Conservation (phyloP, 148 eudicot genomes). For the Camellia sinensis region DNA sequence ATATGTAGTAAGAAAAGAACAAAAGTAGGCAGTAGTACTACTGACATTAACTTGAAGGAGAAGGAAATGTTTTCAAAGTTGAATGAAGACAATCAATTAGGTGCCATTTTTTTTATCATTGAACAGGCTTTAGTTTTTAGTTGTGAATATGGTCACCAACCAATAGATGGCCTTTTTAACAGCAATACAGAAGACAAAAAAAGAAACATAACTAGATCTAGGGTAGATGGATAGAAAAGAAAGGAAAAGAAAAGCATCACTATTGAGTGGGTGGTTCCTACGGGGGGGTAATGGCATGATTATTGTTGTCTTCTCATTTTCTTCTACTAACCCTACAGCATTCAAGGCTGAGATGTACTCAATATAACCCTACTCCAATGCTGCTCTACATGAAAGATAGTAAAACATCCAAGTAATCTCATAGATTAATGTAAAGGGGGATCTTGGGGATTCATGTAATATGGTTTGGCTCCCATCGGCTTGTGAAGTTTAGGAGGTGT, state of each 20-base stretch:
- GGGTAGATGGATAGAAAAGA: neutral
- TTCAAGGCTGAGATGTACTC: neutral
- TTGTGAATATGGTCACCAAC: conserved; percentile 10
- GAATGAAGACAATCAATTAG: conserved; percentile 11
- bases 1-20: neutral
- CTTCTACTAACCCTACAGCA: neutral
- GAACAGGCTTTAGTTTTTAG: neutral
- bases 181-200: neutral
- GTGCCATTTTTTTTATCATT: conserved; percentile 13
- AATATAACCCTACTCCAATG: neutral
- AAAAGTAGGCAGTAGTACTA: neutral
- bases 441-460: no score
- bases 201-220: neutral
- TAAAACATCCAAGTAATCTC: no score
- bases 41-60: conserved; percentile 15
- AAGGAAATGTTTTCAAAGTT: neutral
- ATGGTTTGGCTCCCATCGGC: no score
- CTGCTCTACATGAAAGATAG: neutral
- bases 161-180: neutral
- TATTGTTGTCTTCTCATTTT: neutral
- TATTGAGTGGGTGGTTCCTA: no score
- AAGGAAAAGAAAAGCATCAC: neutral
- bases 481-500: no score
- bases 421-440: no score
- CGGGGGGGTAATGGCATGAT: neutral